Evolutionary conservation across 2,329 filamentous ascomycete species (phyloP).

Genomic region (Pseudogymnoascus sp.): DNA sequence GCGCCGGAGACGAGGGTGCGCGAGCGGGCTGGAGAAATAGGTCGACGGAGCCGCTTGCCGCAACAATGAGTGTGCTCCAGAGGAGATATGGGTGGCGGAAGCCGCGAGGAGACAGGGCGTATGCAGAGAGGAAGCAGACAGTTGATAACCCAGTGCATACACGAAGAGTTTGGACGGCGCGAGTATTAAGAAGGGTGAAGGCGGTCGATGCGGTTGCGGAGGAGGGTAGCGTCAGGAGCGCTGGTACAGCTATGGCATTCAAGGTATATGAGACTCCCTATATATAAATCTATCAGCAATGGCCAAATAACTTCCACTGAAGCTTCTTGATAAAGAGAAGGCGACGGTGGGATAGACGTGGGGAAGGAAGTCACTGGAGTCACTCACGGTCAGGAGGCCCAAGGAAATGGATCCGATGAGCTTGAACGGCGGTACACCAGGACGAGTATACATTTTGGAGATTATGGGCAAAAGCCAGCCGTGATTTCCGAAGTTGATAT

Average conservation of each 20-base stretch:
- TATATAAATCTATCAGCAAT: not conserved
- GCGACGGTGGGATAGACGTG: not conserved
- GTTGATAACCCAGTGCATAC: constrained; percentile 63
- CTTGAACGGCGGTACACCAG: constrained; percentile 60
- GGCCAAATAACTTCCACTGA: not conserved
- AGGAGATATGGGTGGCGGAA: constrained; percentile 83
- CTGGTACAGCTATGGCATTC: constrained; percentile 69
- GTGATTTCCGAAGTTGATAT: not conserved
- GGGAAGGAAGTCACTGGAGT: constrained; percentile 32
- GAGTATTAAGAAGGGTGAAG: constrained; percentile 59
- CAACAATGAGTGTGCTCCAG: constrained; percentile 69
- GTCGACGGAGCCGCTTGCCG: constrained; percentile 42
- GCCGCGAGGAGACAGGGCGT: constrained; percentile 65
- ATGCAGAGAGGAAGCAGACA: constrained; percentile 70
- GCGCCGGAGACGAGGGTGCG: constrained; percentile 19
- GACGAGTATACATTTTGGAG: constrained; percentile 2
- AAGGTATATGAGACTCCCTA: constrained; percentile 88
- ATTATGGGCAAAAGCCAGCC: not conserved
- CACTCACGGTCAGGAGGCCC: constrained; percentile 76
- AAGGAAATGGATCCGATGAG: constrained; percentile 89
- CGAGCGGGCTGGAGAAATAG: constrained; percentile 21
- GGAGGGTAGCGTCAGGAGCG: constrained; percentile 73
- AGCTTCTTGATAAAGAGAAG: not conserved
- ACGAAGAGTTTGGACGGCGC: constrained; percentile 59
- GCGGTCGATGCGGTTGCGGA: constrained; percentile 64